Conservation (phyloP, 129 eudicot species). For the Solidago caesia region DNA sequence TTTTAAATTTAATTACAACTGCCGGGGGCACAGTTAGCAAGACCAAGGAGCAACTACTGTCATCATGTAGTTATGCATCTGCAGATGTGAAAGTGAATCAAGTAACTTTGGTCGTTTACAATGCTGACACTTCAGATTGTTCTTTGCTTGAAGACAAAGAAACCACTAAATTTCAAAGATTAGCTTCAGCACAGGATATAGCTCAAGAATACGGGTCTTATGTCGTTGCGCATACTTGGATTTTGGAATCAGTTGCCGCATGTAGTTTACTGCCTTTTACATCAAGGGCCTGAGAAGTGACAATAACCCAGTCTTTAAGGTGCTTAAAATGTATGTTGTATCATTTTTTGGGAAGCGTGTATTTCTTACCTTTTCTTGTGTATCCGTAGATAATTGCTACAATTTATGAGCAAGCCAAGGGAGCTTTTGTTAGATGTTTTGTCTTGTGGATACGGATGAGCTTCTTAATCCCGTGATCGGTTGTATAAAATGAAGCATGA, state of each 20-base stretch:
- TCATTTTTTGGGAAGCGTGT: not conserved
- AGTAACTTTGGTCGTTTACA: constrained; percentile 49
- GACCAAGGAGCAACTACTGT: constrained; percentile 31
- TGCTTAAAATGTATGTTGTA: not conserved
- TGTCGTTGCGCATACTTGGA: constrained; percentile 60
- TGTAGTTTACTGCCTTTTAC: constrained; percentile 33
- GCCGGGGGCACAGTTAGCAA: constrained; percentile 57
- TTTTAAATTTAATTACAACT: constrained; percentile 39
- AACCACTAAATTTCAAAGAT: constrained; percentile 28
- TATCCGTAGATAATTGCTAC: not conserved
- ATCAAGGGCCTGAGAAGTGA: not conserved
- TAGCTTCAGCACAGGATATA: constrained; percentile 50
- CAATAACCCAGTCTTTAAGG: not conserved
- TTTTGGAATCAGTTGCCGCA: constrained; percentile 72
- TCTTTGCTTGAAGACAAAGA: constrained; percentile 32
- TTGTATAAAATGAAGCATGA: not conserved
- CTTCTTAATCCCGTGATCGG: constrained; percentile 2
- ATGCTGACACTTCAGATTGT: constrained; percentile 35
- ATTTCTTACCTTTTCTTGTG: not conserved
- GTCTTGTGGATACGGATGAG: not conserved
- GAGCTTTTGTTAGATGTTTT: constrained; percentile 9
- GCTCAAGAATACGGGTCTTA: constrained; percentile 38
- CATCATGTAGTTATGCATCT: constrained; percentile 10
- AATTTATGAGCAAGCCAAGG: not conserved
- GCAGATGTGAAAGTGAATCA: constrained; percentile 12